phyloP scores from a whole-genome alignment of 805 yeast genomes.

The Kodamaea nitidulidarum region DNA sequence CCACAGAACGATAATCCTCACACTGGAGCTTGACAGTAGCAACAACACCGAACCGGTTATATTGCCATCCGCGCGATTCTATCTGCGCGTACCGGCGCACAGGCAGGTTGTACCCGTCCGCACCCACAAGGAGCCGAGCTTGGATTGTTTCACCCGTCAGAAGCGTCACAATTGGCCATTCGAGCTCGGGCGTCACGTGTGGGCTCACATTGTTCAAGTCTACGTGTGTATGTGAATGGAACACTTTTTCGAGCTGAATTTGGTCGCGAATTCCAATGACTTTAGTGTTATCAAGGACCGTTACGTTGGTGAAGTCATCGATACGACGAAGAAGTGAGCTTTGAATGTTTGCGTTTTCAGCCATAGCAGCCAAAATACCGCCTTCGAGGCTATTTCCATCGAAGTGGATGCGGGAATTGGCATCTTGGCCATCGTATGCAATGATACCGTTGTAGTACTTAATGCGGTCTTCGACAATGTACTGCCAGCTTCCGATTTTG shows the following conservation, averaged over 20 bases:
- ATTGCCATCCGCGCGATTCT: constrained; percentile 88
- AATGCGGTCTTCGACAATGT: constrained; percentile 63
- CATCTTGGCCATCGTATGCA: constrained; percentile 79
- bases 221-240: constrained; percentile 11
- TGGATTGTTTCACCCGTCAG: constrained; percentile 59
- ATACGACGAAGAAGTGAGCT: constrained; percentile 57
- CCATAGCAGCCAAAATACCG: constrained; percentile 66
- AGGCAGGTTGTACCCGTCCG: constrained; percentile 94
- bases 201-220: constrained; percentile 19
- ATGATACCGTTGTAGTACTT: constrained; percentile 76
- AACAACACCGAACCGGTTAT: constrained; percentile 86
- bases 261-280: constrained; percentile 50
- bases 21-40: constrained; percentile 76
- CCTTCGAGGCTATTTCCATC: constrained; percentile 49
- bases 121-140: constrained; percentile 82
- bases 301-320: constrained; percentile 26
- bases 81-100: constrained; percentile 79
- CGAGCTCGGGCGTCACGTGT: constrained; percentile 26
- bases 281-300: constrained; percentile 61
- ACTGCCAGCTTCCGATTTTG: constrained; percentile 72
- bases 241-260: constrained; percentile 6
- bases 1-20: constrained; percentile 67
- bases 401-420: constrained; percentile 63
- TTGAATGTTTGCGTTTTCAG: constrained; percentile 83
- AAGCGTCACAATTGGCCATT: constrained; percentile 76